Evolutionary conservation across 2,329 filamentous ascomycete genomes (phyloP).

Genomic region (Periconia macrospinosa): DNA sequence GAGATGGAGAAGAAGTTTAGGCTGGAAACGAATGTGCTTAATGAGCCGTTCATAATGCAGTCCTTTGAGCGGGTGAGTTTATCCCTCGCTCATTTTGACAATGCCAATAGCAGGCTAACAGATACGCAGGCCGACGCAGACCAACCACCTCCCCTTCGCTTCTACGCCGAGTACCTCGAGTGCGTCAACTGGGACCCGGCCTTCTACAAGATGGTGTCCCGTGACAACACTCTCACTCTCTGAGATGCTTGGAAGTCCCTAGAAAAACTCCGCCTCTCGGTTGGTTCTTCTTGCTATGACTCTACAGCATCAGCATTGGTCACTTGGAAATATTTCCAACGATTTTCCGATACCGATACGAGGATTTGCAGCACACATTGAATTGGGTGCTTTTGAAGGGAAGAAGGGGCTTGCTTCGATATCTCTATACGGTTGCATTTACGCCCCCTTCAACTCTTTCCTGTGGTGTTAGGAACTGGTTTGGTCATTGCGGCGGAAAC

Average conservation of each 20-base stretch:
- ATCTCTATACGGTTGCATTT: too few relatives aligned
- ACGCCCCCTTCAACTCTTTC: too few relatives aligned
- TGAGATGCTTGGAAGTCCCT: background rate
- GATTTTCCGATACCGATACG: too few relatives aligned
- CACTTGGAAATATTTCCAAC: too few relatives aligned
- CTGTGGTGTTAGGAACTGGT: too few relatives aligned
- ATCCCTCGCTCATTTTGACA: background rate
- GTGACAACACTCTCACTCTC: constrained; percentile 23
- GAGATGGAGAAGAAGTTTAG: constrained; percentile 35
- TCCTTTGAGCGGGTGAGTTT: constrained; percentile 42
- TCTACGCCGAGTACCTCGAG: constrained; percentile 53
- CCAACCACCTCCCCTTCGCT: constrained; percentile 44
- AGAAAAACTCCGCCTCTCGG: too few relatives aligned
- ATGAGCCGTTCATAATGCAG: constrained; percentile 41
- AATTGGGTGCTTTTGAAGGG: too few relatives aligned
- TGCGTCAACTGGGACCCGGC: constrained; percentile 45
- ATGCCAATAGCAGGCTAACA: constrained; percentile 1
- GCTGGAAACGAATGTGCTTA: constrained; percentile 40
- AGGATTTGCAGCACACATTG: too few relatives aligned
- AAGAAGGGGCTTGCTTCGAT: too few relatives aligned
- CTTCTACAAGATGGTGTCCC: constrained; percentile 45
- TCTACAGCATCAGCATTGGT: too few relatives aligned
- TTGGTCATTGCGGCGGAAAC: too few relatives aligned
- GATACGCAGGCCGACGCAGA: constrained; percentile 40
- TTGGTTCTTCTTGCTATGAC: too few relatives aligned